Base-by-base conservation (phyloP, 1,284 basidiomycete species). In the Boletus semigastroideus region DNA sequence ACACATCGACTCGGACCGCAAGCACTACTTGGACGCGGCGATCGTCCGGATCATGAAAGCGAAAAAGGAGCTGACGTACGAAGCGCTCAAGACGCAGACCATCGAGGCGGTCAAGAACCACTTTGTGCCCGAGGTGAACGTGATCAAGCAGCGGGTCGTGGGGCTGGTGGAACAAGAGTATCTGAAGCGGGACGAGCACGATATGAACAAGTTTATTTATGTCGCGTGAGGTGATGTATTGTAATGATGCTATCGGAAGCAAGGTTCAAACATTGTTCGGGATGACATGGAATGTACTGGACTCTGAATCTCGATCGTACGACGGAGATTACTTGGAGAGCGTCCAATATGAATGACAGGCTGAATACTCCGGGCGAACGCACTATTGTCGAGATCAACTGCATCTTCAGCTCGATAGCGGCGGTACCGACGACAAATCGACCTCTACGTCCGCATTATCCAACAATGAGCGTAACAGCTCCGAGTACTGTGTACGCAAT, bases 11-110 rank as follows among this genome's bases (percentile, higher is more conserved):
- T 81, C 87, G 34, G 94, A 98, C 70, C 84, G 96, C 53, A 87
- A 90, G 55, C 81, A 88, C 55, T 84, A 89, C 47, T 76, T 98
- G 25, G 94, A 98, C 61, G 94, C 94, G 0, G 94, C 94, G 7
- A 95, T 98, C 58, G 94, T 97, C 34, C 85, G 94, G 3, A 86
- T 96, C 65, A 95, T 98, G 93, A 98, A 98, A 69, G 86, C 84
- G 3, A 82, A 84, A 61, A 97, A 95, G 73, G 86, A 86, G 67
- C 80, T 82, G 74, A 75, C 65, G 56, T 88, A 88, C 63, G 90
- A 93, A 71, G 80, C 84, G 62, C 76, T 96, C 63, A 89, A 89
- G 68, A 78, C 84, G 33, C 83, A 84, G 57, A 87, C 89, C 25
- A 83, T 97, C 51, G 84, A 88, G 42, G 83, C 87, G 7, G 90